phyloP scores from a whole-genome alignment of 345 rosid genomes.

The Heritiera littoralis region DNA sequence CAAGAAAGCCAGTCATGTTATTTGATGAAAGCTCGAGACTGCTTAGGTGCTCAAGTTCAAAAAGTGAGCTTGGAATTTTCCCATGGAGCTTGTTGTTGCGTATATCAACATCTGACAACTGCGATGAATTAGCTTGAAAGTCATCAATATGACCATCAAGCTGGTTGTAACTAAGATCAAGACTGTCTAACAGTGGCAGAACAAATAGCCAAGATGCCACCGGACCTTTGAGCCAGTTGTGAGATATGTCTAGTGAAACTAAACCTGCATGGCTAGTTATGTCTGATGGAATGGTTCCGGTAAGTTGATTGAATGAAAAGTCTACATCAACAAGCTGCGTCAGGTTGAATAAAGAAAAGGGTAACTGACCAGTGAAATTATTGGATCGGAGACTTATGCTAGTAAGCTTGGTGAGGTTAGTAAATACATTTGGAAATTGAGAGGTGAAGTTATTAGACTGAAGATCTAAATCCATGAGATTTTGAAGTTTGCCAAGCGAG shows the following conservation, averaged over 20 bases:
- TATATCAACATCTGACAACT: not conserved
- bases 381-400: not conserved
- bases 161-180: not conserved
- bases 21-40: not conserved
- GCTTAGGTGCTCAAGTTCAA: not conserved
- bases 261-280: not conserved
- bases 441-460: slow-evolving; percentile 14
- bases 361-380: not conserved
- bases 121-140: not conserved
- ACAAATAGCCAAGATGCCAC: slow-evolving; percentile 20
- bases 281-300: slow-evolving; percentile 25
- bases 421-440: slow-evolving; percentile 21
- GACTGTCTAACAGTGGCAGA: not conserved
- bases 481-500: not conserved
- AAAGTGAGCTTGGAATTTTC: not conserved
- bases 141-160: not conserved
- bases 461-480: not conserved
- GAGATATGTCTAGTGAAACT: not conserved
- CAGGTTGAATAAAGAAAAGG: not conserved
- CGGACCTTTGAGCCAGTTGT: slow-evolving; percentile 24
- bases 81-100: not conserved
- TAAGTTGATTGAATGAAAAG: not conserved
- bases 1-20: not conserved
- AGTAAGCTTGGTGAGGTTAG: slow-evolving; percentile 5
- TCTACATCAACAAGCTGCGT: not conserved